Percentiles rank a stretch among this genome's conserved stretches.
phyloP scores from a whole-genome alignment of 257 asterid species.

The Salvia splendens region DNA sequence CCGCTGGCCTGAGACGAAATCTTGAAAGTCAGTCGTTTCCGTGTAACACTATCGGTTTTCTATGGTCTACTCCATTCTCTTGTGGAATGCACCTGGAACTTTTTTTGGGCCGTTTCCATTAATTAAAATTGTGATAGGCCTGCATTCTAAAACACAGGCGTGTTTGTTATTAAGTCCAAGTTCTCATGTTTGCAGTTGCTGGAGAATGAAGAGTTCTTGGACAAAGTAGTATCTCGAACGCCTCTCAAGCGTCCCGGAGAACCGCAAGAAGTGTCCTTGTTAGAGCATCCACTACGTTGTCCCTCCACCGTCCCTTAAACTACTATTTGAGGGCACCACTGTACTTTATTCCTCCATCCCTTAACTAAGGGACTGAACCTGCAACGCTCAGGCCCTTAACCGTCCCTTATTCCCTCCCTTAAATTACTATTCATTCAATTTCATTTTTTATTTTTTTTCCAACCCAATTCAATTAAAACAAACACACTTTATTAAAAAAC shows the following conservation, averaged over 20 bases:
- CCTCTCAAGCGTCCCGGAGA: constrained; percentile 84
- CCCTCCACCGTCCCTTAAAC: too few relatives aligned
- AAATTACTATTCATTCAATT: too few relatives aligned
- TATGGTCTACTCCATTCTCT: not conserved
- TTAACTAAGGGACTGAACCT: too few relatives aligned
- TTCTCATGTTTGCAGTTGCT: constrained; percentile 57
- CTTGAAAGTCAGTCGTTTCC: not conserved
- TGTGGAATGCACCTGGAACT: not conserved
- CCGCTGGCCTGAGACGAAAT: not conserved
- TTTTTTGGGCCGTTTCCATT: too few relatives aligned
- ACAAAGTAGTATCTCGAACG: constrained; percentile 57
- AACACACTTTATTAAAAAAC: too few relatives aligned
- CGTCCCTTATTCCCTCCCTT: too few relatives aligned
- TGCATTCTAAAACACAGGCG: not conserved
- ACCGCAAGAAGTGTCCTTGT: constrained; percentile 73
- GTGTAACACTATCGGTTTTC: not conserved
- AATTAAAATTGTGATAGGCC: not conserved
- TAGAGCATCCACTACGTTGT: too few relatives aligned
- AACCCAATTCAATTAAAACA: too few relatives aligned
- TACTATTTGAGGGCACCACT: too few relatives aligned
- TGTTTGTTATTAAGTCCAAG: not conserved
- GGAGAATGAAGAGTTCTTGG: constrained; percentile 58
- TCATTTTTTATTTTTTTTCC: too few relatives aligned
- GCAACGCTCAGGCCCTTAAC: too few relatives aligned
- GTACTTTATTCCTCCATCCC: too few relatives aligned